Evolutionary conservation across 73 alveolate genomes (phyloP).

Genomic region (Stentor roeselii): DNA sequence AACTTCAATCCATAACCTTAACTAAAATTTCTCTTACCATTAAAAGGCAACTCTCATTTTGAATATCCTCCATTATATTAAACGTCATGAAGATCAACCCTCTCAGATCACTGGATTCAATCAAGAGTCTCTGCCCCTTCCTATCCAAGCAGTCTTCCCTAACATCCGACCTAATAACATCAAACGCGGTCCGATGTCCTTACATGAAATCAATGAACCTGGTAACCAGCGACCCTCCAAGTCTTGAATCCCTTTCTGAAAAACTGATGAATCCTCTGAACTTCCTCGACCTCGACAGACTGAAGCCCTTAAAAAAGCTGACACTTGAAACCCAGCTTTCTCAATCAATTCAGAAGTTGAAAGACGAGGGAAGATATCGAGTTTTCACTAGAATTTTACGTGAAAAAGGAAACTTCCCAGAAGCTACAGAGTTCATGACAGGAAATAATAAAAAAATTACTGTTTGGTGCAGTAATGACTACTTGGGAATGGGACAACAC

Average conservation of each 20-base stretch:
- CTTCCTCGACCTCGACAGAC: constrained; percentile 24
- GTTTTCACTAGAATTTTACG: constrained; percentile 54
- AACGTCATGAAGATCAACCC: constrained; percentile 9
- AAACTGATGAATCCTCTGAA: constrained; percentile 8
- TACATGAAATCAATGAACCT: constrained; percentile 20
- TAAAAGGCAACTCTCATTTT: no score
- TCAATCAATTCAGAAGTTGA: constrained; percentile 42
- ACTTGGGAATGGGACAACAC: constrained; percentile 74
- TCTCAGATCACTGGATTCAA: background rate
- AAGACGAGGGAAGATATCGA: constrained; percentile 73
- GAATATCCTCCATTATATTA: no score
- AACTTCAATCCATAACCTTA: no score
- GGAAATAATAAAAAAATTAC: constrained; percentile 44
- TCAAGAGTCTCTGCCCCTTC: constrained; percentile 29
- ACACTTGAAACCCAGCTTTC: constrained; percentile 35
- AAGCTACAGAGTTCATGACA: constrained; percentile 45
- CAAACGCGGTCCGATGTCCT: constrained; percentile 23
- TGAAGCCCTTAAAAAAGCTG: background rate
- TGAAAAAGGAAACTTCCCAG: constrained; percentile 63
- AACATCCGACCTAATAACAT: background rate
- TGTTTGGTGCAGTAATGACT: constrained; percentile 81
- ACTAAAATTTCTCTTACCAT: no score
- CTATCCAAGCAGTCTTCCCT: background rate
- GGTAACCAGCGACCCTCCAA: background rate
- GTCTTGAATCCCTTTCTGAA: constrained; percentile 17